Percentiles rank a stretch among this genome's conserved stretches.
Conservation (phyloP, 2,329 filamentous ascomycete species). For the Macrophomina tecta region DNA sequence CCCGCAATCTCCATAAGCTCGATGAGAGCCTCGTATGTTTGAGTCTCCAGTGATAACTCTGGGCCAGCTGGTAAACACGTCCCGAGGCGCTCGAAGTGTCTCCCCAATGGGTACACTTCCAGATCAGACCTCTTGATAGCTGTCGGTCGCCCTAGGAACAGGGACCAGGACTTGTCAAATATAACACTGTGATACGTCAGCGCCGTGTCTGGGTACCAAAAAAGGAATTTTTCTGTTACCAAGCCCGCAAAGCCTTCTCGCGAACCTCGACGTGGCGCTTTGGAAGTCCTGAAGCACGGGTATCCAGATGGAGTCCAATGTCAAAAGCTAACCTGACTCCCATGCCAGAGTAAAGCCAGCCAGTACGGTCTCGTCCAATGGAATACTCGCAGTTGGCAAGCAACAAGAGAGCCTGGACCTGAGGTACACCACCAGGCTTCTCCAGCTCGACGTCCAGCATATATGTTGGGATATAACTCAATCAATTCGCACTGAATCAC, state of each 20-base stretch:
- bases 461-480: too few relatives aligned
- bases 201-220: not conserved
- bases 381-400: constrained; percentile 61
- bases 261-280: constrained; percentile 53
- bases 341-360: constrained; percentile 59
- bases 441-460: constrained; percentile 62
- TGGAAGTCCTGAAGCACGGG: constrained; percentile 43
- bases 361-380: constrained; percentile 59
- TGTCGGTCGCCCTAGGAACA: constrained; percentile 61
- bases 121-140: constrained; percentile 61
- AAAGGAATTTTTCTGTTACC: constrained; percentile 30
- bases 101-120: constrained; percentile 55
- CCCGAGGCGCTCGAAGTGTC: constrained; percentile 52
- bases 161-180: constrained; percentile 52
- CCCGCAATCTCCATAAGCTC: constrained; percentile 63
- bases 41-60: constrained; percentile 41
- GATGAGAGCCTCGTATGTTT: constrained; percentile 59
- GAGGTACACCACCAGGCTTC: constrained; percentile 58
- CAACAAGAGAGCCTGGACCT: constrained; percentile 59
- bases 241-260: constrained; percentile 53
- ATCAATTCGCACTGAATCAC: too few relatives aligned
- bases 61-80: constrained; percentile 45
- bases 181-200: constrained; percentile 28
- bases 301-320: constrained; percentile 50
- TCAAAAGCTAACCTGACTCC: constrained; percentile 26